These are phyloP conservation scores for Lyophyllum shimeji DNA, from an alignment of 768 basidiomycete genomes.

Conservation along the genomic window DNA sequence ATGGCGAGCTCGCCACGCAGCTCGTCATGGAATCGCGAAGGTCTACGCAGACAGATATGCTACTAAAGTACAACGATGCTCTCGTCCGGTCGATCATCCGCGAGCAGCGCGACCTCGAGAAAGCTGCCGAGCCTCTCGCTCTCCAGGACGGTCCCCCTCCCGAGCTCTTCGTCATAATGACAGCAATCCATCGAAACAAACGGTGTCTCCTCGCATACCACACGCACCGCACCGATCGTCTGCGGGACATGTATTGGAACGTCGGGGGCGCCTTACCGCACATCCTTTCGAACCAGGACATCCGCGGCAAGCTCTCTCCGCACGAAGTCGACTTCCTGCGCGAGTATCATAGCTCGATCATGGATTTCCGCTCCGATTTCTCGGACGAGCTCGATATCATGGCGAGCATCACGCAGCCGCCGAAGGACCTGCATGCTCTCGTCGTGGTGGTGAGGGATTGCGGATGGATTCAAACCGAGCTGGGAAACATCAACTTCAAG, in stretches of 20 bases:
- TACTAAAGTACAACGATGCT: conserved; percentile 90
- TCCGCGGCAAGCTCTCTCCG: conserved; percentile 72
- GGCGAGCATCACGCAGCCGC: conserved; percentile 77
- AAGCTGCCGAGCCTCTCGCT: conserved; percentile 41
- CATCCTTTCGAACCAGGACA: conserved; percentile 65
- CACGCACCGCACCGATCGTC: conserved; percentile 76
- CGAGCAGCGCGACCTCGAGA: conserved; percentile 89
- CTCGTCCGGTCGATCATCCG: conserved; percentile 85
- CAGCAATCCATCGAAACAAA: conserved; percentile 89
- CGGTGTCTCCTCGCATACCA: conserved; percentile 96
- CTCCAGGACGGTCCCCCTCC: conserved; percentile 44
- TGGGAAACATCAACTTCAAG: conserved; percentile 87
- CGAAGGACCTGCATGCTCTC: conserved; percentile 85
- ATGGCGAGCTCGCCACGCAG: conserved; percentile 84
- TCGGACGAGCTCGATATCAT: conserved; percentile 87
- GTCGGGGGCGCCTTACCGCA: conserved; percentile 86
- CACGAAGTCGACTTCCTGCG: conserved; percentile 58
- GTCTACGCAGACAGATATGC: conserved; percentile 77
- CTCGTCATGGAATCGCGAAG: conserved; percentile 86
- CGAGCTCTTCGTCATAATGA: conserved; percentile 81
- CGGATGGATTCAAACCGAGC: conserved; percentile 89
- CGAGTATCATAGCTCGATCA: conserved; percentile 75
- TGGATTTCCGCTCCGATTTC: conserved; percentile 84
- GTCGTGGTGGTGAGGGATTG: conserved; percentile 88
- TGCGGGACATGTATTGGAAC: conserved; percentile 89